Evolutionary conservation across 1,284 basidiomycete species (phyloP), one percentile per base, ranked within the genome.

Genomic region (Trametes versicolor): DNA sequence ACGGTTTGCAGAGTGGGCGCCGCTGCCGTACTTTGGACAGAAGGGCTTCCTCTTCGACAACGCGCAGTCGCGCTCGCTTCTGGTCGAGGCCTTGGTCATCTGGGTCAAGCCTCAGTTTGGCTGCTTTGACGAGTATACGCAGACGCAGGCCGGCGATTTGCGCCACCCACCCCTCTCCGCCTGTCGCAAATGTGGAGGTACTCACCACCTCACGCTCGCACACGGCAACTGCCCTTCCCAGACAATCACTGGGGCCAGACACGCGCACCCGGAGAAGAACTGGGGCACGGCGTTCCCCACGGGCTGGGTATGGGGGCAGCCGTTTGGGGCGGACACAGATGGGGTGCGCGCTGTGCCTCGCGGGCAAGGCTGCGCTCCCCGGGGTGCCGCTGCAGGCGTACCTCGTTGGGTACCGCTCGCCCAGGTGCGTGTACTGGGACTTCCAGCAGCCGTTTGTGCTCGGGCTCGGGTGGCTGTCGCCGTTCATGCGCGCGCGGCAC

Each of bases 31-130:
- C n/a, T n/a, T n/a, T n/a, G n/a, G n/a, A n/a, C n/a, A n/a, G n/a
- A 94, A 93, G 73, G 91, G 93, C 15, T 91, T 93, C 76, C 80
- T 98, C 45, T 98, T 99, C 74, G 94, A 97, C 71, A 89, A 92
- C 67, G 80, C 90, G 4, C 86, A 93, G 62, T 91, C 93, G 10
- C 89, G 97, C 17, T 85, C 91, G 0, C 80, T 94, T 15, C 83
- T 99, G 23, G 90, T 98, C 7, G 97, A 98, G 62, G 90, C 92
- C 32, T 88, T 99, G 41, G 90, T 96, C 4, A 86, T 92, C 25
- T 98, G 96, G 96, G 91, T 99, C 71, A 97, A 96, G 74, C 96
- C 96, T 0, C 92, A 97, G 76, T 93, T 99, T 69, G 97, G 97
- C n/a, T 84, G 87, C 21, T 98, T 93, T 73, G 95, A 98, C 68